Base-by-base conservation (phyloP, 345 rosid species). In the Noccaea caerulescens region DNA sequence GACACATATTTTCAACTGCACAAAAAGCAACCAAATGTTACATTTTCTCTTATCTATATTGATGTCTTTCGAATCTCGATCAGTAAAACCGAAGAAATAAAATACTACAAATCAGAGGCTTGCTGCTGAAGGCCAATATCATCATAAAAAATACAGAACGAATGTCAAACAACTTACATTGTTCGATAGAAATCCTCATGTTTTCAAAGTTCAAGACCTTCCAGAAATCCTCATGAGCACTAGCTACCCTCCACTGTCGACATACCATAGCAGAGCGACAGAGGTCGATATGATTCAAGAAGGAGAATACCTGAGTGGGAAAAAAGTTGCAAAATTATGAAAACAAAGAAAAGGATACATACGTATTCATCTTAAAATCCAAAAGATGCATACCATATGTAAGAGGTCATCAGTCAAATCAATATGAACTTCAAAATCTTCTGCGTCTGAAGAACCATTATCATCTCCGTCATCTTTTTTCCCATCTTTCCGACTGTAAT, bases 201-300 rank as follows among this genome's bases (percentile, higher is more conserved):
- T 87, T 81, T 79, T 89, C 91, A 77, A 94, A 92, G 81, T 89
- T 85, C 84, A 94, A 83, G 82, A 85, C 80, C 80, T 82, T 94
- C 99, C 99, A 94, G 60, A 94, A 91, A 72, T 89, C 97, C 79
- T 94, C 99, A 83, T 94, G 98, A 53, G 92, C 85, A 75, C 93
- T 91, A 72, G 97, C 97, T 63, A 77, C 76, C 84, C 87, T 87
- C 98, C 99, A 94, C 85, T 89, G 98, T 69, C 87, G 82, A 82
- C 99, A 92, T 38, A 91, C 99, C 82, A 85, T 84, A 44, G 96
- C 98, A 66, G 97, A 90, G 54, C 84, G 86, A 72, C 98, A 89
- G 43, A 94, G 92, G 82, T 84, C 85, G 54, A 73, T 59, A 42
- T 82, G 88, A 69, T 85, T 86, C 86, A 94, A 83, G 82, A 91